Base-by-base conservation (phyloP, 2,329 filamentous ascomycete genomes). In the Proliferodiscus dingleyae region DNA sequence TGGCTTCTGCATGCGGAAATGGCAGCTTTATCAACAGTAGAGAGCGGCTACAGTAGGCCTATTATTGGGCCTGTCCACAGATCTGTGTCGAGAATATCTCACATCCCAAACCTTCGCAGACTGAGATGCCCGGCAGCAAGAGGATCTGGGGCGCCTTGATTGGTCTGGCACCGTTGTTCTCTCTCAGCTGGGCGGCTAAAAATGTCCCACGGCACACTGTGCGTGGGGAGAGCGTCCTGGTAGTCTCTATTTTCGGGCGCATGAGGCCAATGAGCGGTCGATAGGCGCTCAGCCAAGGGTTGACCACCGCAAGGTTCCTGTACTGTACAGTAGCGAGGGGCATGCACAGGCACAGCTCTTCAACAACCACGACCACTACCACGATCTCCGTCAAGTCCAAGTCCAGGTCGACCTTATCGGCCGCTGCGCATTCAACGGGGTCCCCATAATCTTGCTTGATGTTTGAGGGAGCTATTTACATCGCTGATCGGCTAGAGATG, bases 41-140 rank as follows among this genome's bases (percentile, higher is more conserved):
- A 37, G 40, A 57, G 58, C 58, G 56, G 43, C 42, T 55, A 52
- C 48, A 45, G 44, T 16, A 24, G 52, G 58, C 48, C 56, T 50
- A 49, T 54, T 38, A 61, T 59, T 61, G 58, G 58, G 58, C 44
- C 56, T 36, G 29, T 34, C n/a, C n/a, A n/a, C n/a, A n/a, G n/a
- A n/a, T n/a, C n/a, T n/a, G n/a, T n/a, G 6, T 24, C 37, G 11
- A 41, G 24, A 45, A 46, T 39, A 45, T 23, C 40, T 43, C 33
- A 29, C 37, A 26, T 10, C 24, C 38, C 44, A 51, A 43, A 38
- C 22, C 36, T 37, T 49, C 16, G 51, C 49, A 56, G 54, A 54
- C 49, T 22, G 24, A 46, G 4, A 71, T 13, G 15, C 41, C 34
- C 46, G 37, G 41, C 39, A 49, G 45, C 41, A 48, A 37, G 43